Evolutionary conservation across 257 asterid genomes (phyloP), one percentile per base, ranked within the genome.

Genomic region (Solanum lycopersicoides): DNA sequence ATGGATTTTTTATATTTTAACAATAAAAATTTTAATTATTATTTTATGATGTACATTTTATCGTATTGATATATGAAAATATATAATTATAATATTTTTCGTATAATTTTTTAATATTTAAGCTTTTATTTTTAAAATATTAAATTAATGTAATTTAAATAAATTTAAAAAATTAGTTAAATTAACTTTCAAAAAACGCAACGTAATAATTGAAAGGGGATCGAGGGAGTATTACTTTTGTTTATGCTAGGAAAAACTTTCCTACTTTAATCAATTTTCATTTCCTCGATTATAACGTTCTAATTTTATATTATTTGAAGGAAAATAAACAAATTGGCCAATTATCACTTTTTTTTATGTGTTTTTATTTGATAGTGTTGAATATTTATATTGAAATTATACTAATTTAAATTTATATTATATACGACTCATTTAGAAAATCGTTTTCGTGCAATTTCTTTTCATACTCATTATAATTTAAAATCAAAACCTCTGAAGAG

Each of bases 31-130:
- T 0, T 44, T 12, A 12, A 44, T 3, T 11, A 1, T 10, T 0
- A 1, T 39, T 44, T 44, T 44, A 2, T 3, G 0, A 50, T 53
- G 0, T 53, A 53, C 6, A 2, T n/a, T 16, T 16, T 7, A 50
- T 50, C 9, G 15, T 15, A 50, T 50, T 50, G 21, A 53, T 0
- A 2, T 53, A 53, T 9, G 7, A 16, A 16, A 50, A 16, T 5
- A 0, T 5, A 0, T 1, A 2, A 53, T 6, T 53, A 6, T 53
- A 53, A 1, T 53, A 16, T 1, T 6, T 53, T 53, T 16, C 0
- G 0, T 6, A 53, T 53, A 16, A 0, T 0, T 53, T 53, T 53
- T 16, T 0, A 50, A 16, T 50, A 5, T 0, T 0, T 50, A 50
- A 8, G 0, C 16, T 53, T 53, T 53, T 53, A 53, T 1, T 53